Base-by-base conservation (phyloP, 495 filamentous ascomycete species). In the Penicillium cosmopolitanum region DNA sequence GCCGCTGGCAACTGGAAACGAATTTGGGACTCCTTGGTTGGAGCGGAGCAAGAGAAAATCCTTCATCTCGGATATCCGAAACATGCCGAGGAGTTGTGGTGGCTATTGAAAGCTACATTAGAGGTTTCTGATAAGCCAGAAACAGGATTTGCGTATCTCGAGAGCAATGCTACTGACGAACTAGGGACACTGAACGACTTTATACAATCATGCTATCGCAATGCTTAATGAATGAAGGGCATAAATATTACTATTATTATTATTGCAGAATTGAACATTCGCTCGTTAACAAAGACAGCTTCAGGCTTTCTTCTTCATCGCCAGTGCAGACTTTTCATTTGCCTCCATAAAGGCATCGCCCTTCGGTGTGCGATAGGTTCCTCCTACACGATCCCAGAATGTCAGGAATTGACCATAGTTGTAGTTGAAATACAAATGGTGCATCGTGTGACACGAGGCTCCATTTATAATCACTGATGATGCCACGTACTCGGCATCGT, bases 391-490 rank as follows among this genome's bases (percentile, higher is more conserved):
- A 71, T 98, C 94, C 93, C 93, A 98, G 42, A 96, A 76, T 1
- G 94, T 98, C 2, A 89, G 91, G 76, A 90, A 98, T 73, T 98
- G 94, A 51, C 94, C 93, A 64, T 96, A 98, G 73, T 97, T 98
- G 80, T 92, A 96, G 78, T 96, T 96, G 84, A 98, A 97, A 75
- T 95, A 93, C 13, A 94, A 77, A 71, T 98, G 93, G 73, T 98
- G 93, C 85, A 92, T 88, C 10, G 91, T 94, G 71, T 98, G 94
- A 77, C 94, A 98, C 31, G 93, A 93, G 12, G 94, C 90, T 31
- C 94, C 94, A 71, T 98, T 98, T 63, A 97, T 86, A 56, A 97
- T 73, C 18, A 85, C 84, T 61, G 86, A 89, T 66, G 93, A 86
- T 54, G 90, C 85, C 40, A 92, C 78, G 66, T 96, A 98, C 80